phyloP scores from a whole-genome alignment of 208 protist species.

The Tritrichomonas foetus region DNA sequence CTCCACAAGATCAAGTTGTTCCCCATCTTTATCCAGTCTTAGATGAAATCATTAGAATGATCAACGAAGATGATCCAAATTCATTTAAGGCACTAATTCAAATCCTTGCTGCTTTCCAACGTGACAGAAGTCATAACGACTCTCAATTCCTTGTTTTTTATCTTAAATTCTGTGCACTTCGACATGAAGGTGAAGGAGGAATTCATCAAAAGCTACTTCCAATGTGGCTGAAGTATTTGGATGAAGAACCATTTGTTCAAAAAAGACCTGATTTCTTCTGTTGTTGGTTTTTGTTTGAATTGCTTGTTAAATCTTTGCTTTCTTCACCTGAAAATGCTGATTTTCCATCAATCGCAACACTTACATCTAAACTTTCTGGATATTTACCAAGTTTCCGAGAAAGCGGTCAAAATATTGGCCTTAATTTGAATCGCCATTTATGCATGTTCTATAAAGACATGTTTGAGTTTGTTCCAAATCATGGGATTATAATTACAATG shows the following conservation, averaged over 20 bases:
- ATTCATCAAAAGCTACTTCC: too few species aligned
- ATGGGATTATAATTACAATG: background rate
- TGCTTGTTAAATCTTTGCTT: background rate
- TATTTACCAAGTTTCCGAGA: background rate
- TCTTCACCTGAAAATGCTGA: background rate
- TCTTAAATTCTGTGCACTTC: background rate
- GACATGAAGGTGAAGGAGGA: background rate
- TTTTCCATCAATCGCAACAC: background rate
- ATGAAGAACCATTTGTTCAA: too few species aligned
- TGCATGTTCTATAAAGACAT: background rate
- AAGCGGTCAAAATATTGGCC: background rate
- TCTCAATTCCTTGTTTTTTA: background rate
- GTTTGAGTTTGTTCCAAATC: background rate
- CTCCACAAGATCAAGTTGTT: background rate
- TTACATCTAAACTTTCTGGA: background rate
- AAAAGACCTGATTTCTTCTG: background rate
- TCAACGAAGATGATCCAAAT: background rate
- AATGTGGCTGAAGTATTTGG: too few species aligned
- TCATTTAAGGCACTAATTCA: background rate
- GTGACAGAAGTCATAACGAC: background rate
- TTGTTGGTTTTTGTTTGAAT: conserved; percentile 23
- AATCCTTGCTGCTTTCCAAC: background rate
- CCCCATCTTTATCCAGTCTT: background rate
- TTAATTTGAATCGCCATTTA: background rate
- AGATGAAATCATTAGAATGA: background rate